phyloP scores from a whole-genome alignment of 2,329 filamentous ascomycete species.

The Stromatinia cepivora region DNA sequence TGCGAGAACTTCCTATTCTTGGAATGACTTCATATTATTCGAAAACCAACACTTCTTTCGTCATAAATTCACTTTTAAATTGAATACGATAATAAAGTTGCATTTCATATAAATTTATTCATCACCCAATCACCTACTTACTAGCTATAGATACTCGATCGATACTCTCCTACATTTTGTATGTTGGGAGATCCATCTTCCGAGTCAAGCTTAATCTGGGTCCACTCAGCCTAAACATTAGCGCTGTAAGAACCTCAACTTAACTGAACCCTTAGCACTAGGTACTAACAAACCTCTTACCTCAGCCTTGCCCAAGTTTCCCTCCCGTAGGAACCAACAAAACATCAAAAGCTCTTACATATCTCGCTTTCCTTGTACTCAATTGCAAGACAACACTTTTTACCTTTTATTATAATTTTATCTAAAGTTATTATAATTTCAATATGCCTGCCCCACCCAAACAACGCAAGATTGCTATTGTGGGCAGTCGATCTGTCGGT shows the following conservation, averaged over 20 bases:
- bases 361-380: constrained; percentile 7
- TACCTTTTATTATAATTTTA: not conserved
- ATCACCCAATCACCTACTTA: not conserved
- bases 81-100: not conserved
- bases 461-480: constrained; percentile 93
- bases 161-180: not conserved
- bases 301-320: constrained; percentile 5
- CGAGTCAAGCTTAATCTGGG: constrained; percentile 14
- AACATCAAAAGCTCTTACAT: constrained; percentile 12
- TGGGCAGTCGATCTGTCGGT: constrained; percentile 91
- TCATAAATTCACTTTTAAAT: not conserved
- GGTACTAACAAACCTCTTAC: not conserved
- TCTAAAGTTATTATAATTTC: not conserved
- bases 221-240: constrained; percentile 20
- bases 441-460: constrained; percentile 53
- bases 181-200: constrained; percentile 7
- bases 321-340: not conserved
- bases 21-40: not conserved
- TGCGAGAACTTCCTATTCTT: not conserved
- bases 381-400: not conserved
- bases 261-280: constrained; percentile 1
- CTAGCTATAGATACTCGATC: not conserved
- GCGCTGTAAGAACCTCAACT: constrained; percentile 2
- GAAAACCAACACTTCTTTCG: not conserved
- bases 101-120: not conserved